Percentiles rank a stretch among this genome's conserved stretches.
phyloP scores from a whole-genome alignment of 345 rosid genomes.

The Populus tremula region DNA sequence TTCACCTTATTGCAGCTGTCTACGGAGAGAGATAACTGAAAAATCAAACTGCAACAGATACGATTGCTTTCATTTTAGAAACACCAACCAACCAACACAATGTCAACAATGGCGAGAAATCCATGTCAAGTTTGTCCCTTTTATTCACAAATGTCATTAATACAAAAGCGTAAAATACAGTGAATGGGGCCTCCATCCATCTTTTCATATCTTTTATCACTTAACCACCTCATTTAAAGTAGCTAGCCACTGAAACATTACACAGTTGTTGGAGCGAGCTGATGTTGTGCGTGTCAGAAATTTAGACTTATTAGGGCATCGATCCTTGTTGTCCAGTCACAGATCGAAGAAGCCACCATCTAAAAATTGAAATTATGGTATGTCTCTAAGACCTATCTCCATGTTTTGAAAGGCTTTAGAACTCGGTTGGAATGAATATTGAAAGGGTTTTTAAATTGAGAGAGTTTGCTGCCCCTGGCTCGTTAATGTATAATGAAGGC shows the following conservation, averaged over 20 bases:
- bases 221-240: background rate
- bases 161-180: background rate
- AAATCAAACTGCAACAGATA: background rate
- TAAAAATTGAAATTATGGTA: too few species aligned
- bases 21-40: background rate
- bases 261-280: background rate
- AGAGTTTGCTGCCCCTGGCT: too few species aligned
- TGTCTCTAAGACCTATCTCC: too few species aligned
- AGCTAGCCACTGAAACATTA: too few species aligned
- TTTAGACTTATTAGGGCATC: too few species aligned
- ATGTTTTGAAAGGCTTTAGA: too few species aligned
- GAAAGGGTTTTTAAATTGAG: too few species aligned
- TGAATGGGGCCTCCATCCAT: slow-evolving; percentile 4
- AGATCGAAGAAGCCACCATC: too few species aligned
- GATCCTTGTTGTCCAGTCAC: too few species aligned
- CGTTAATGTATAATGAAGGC: too few species aligned
- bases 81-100: slow-evolving; percentile 1
- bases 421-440: too few species aligned
- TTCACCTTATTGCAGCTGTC: background rate
- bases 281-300: too few species aligned
- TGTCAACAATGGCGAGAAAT: background rate
- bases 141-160: slow-evolving; percentile 21
- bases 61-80: background rate
- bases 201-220: background rate
- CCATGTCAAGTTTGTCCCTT: slow-evolving; percentile 23